Conservation (phyloP, 371 early-diverging fungal species). For the Lichtheimia corymbifera region DNA sequence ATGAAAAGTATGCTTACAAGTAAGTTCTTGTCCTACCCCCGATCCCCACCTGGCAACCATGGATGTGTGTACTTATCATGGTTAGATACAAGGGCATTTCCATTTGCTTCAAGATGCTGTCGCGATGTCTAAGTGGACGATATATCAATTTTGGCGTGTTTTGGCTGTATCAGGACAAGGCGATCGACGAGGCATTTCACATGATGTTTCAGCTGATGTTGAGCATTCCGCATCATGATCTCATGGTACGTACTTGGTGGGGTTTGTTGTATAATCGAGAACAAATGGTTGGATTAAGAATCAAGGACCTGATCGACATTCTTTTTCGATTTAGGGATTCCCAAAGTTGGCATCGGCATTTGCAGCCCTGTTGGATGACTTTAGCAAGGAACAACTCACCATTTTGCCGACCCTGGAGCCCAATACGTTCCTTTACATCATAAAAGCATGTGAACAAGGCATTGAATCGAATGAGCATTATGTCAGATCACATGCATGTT, state of each 20-base stretch:
- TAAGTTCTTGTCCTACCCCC: neutral
- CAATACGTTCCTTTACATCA: constrained; percentile 57
- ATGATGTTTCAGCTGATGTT: constrained; percentile 72
- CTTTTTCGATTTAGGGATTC: constrained; percentile 28
- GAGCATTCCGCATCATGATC: constrained; percentile 68
- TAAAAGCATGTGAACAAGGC: constrained; percentile 65
- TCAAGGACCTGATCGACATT: constrained; percentile 23
- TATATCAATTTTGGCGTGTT: constrained; percentile 93
- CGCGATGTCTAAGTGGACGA: constrained; percentile 72
- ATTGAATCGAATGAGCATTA: constrained; percentile 52
- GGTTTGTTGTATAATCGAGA: no score
- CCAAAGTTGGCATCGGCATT: constrained; percentile 64
- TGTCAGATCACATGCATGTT: constrained; percentile 70
- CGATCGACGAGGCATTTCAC: constrained; percentile 70
- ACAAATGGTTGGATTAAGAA: neutral
- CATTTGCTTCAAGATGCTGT: constrained; percentile 73
- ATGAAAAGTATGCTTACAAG: constrained; percentile 33
- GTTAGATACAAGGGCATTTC: constrained; percentile 79
- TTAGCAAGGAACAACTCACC: constrained; percentile 66
- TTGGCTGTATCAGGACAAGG: constrained; percentile 83
- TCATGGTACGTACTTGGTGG: constrained; percentile 58
- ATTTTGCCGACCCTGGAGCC: constrained; percentile 50
- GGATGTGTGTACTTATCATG: neutral
- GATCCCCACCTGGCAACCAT: neutral
- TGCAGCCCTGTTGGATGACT: constrained; percentile 65